These are phyloP conservation scores for Verticillium albo-atrum DNA, from an alignment of 2,329 filamentous ascomycete species.

Conservation along the genomic window DNA sequence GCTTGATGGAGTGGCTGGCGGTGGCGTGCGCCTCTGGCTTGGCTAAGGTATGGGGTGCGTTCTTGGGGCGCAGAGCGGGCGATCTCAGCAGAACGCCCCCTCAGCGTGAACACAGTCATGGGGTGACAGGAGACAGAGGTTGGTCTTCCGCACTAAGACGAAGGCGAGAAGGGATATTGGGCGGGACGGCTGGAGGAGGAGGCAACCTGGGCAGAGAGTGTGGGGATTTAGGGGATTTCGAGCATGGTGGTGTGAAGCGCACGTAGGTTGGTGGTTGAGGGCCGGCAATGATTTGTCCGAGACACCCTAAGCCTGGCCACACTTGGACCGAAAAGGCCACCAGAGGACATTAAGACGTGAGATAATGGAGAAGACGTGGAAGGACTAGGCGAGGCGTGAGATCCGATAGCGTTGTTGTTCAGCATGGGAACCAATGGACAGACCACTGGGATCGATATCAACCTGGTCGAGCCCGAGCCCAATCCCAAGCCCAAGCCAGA, in stretches of 20 bases:
- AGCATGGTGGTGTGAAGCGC: conserved; percentile 8
- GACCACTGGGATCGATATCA: background rate
- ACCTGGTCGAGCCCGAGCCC: background rate
- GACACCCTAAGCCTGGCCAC: conserved; percentile 4
- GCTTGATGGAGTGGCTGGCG: background rate
- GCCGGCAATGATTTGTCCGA: conserved; percentile 9
- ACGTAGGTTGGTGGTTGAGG: conserved; percentile 3
- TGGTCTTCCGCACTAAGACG: background rate
- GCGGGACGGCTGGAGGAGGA: conserved; percentile 1
- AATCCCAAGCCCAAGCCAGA: too few relatives aligned
- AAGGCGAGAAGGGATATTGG: conserved; percentile 8
- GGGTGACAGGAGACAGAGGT: conserved; percentile 1
- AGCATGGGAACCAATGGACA: background rate
- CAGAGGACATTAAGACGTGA: background rate
- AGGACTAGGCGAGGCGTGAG: conserved; percentile 2
- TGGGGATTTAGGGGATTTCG: conserved; percentile 5
- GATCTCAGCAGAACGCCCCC: background rate
- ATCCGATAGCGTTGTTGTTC: background rate
- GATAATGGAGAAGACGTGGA: conserved; percentile 1
- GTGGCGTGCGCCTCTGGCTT: background rate
- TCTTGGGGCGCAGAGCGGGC: background rate
- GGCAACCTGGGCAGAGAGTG: conserved; percentile 3
- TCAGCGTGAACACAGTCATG: conserved; percentile 10
- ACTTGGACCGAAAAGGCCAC: conserved; percentile 1
- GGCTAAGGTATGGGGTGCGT: background rate